phyloP scores from a whole-genome alignment of 2,329 filamentous ascomycete species.

The Dactylellina parvicollis region DNA sequence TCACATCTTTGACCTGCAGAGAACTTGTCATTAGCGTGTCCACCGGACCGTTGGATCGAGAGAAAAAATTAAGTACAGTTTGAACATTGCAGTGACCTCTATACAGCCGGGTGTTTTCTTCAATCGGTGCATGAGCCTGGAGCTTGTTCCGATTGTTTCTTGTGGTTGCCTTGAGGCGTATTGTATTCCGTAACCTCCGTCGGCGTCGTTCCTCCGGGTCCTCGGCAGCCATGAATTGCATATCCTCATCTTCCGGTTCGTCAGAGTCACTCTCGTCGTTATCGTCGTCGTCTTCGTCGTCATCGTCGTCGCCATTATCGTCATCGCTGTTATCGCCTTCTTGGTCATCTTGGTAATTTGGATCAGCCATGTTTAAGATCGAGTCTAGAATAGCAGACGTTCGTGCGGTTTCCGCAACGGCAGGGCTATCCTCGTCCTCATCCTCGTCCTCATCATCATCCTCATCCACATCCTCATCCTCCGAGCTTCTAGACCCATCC shows the following conservation, averaged over 20 bases:
- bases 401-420: constrained; percentile 11
- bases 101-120: constrained; percentile 67
- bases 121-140: constrained; percentile 42
- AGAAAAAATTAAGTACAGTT: constrained; percentile 60
- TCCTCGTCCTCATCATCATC: no score
- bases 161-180: constrained; percentile 38
- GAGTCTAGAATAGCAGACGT: constrained; percentile 31
- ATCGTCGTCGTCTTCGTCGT: constrained; percentile 58
- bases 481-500: neutral
- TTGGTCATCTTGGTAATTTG: neutral
- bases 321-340: constrained; percentile 38
- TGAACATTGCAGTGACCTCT: constrained; percentile 73
- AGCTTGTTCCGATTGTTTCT: constrained; percentile 47
- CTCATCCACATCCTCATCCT: constrained; percentile 2
- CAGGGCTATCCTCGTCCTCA: neutral
- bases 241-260: constrained; percentile 54
- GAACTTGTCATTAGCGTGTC: constrained; percentile 36
- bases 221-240: constrained; percentile 44
- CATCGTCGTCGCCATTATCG: constrained; percentile 57
- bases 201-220: constrained; percentile 36
- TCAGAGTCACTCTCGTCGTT: constrained; percentile 60
- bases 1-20: constrained; percentile 71
- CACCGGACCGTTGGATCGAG: constrained; percentile 3
- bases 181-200: constrained; percentile 39
- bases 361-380: constrained; percentile 33